Base-by-base conservation (phyloP, 2,329 filamentous ascomycete species). In the Aspergillus chevalieri region DNA sequence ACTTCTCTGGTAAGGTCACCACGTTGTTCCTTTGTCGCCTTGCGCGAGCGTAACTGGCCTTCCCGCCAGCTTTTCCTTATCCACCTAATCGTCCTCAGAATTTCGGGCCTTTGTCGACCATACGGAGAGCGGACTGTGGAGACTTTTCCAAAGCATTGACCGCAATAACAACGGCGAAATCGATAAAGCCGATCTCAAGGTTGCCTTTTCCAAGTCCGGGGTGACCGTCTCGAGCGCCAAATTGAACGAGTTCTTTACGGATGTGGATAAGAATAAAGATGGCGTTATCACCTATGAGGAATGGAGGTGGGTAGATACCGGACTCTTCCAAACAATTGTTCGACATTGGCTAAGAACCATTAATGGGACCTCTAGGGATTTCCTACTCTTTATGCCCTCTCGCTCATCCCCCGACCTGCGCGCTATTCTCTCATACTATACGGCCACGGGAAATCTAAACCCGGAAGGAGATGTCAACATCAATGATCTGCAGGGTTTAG, bases 381-480 rank as follows among this genome's bases (percentile, higher is more conserved):
- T 97, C 69, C 79, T 97, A 22, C 82, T 97, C 42, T 97, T 97
- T 71, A 86, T 97, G 52, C 82, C 78, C 64, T 79, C 84, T 55
- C 76, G 83, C 57, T 78, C 80, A 49, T 54, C 65, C 30, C 65
- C 66, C 49, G 85, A 86, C 56, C 79, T 98, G 42, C 83, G 85
- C 65, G 84, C 88, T 47, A 87, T 96, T 48, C 77, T 96, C 60
- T 91, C 89, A 46, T 97, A 94, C 72, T 98, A 95, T 71, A 85
- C 87, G 51, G 86, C 89, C 44, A 88, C 92, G 59, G 84, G 94
- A 65, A 90, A 87, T 70, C 78, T 98, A 67, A 95, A 89, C 64
- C 79, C 89, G 53, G 93, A 98, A 78, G 93, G 93, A 69, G 93
- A 97, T 75, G 93, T 93, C 59, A 80, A 88, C 63, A 85, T 97